phyloP scores from a whole-genome alignment of 306 rosid genomes.

The Lathyrus oleraceus region DNA sequence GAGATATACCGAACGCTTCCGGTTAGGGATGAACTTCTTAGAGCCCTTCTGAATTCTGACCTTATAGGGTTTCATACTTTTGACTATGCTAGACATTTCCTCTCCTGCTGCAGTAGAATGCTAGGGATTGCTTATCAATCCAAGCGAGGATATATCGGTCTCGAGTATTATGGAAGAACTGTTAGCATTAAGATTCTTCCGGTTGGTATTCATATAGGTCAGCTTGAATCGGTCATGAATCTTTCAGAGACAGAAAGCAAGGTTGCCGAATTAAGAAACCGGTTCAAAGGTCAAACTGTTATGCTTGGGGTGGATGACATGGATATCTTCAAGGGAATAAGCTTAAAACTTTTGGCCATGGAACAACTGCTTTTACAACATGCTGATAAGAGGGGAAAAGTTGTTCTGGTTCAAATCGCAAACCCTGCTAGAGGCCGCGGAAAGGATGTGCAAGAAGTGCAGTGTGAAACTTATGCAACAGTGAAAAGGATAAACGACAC shows the following conservation, averaged over 20 bases:
- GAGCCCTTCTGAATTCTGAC: slow-evolving; percentile 83
- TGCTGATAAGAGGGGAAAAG: slow-evolving; percentile 79
- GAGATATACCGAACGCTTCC: slow-evolving; percentile 83
- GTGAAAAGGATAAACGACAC: slow-evolving; percentile 62
- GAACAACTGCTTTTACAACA: slow-evolving; percentile 79
- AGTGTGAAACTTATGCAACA: slow-evolving; percentile 64
- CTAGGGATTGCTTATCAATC: slow-evolving; percentile 81
- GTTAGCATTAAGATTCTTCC: slow-evolving; percentile 60
- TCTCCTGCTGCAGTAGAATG: slow-evolving; percentile 91
- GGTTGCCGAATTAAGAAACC: slow-evolving; percentile 62
- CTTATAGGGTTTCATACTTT: slow-evolving; percentile 91
- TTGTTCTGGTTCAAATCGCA: slow-evolving; percentile 81
- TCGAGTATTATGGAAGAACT: slow-evolving; percentile 86
- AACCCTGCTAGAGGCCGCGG: slow-evolving; percentile 94
- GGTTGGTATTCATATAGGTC: slow-evolving; percentile 86
- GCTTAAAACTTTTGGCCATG: slow-evolving; percentile 87
- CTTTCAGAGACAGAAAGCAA: slow-evolving; percentile 64
- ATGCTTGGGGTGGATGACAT: slow-evolving; percentile 75
- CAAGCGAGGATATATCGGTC: slow-evolving; percentile 89
- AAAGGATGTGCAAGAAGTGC: slow-evolving; percentile 78
- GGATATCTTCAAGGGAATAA: slow-evolving; percentile 76
- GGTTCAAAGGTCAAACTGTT: slow-evolving; percentile 65
- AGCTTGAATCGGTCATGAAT: slow-evolving; percentile 65
- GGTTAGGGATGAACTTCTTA: slow-evolving; percentile 80
- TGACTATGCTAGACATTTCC: slow-evolving; percentile 90